These are phyloP conservation scores for Daldinia sp. DNA, from an alignment of 2,329 filamentous ascomycete species.

Conservation along the genomic window DNA sequence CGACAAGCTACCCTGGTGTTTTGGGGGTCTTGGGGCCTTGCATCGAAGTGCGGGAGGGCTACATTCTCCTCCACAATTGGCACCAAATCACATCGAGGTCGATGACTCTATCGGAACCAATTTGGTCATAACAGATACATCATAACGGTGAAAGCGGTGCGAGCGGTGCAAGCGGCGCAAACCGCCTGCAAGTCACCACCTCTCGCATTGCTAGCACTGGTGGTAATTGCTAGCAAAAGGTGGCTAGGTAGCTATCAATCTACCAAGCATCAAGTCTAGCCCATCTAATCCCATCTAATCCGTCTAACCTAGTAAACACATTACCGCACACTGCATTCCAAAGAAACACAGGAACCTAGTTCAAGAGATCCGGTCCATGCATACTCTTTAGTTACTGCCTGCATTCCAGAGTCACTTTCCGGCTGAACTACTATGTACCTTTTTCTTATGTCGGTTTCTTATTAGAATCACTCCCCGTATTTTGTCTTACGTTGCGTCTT, in stretches of 20 bases:
- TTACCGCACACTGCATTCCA: conserved; percentile 21
- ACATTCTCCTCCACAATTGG: conserved; percentile 33
- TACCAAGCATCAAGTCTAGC: neutral
- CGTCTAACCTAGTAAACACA: too few species aligned
- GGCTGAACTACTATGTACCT: conserved; percentile 14
- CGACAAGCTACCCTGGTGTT: conserved; percentile 26
- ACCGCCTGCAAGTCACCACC: conserved; percentile 28
- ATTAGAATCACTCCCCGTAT: conserved; percentile 26
- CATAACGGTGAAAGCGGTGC: too few species aligned
- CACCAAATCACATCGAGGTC: conserved; percentile 32
- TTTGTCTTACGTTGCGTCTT: neutral
- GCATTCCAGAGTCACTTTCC: conserved; percentile 3
- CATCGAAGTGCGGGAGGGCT: conserved; percentile 35
- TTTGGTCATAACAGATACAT: conserved; percentile 28
- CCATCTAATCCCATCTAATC: neutral
- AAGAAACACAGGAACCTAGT: too few species aligned
- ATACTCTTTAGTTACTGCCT: conserved; percentile 1
- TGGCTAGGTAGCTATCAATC: neutral
- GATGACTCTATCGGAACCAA: conserved; percentile 26
- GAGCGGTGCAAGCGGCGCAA: too few species aligned
- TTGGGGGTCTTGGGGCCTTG: conserved; percentile 24
- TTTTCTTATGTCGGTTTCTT: conserved; percentile 18
- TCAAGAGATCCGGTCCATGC: neutral
- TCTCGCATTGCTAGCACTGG: conserved; percentile 28
- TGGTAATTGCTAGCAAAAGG: too few species aligned